These are phyloP conservation scores for Streptanthus diversifolius DNA, from an alignment of 345 rosid species.

Conservation along the genomic window DNA sequence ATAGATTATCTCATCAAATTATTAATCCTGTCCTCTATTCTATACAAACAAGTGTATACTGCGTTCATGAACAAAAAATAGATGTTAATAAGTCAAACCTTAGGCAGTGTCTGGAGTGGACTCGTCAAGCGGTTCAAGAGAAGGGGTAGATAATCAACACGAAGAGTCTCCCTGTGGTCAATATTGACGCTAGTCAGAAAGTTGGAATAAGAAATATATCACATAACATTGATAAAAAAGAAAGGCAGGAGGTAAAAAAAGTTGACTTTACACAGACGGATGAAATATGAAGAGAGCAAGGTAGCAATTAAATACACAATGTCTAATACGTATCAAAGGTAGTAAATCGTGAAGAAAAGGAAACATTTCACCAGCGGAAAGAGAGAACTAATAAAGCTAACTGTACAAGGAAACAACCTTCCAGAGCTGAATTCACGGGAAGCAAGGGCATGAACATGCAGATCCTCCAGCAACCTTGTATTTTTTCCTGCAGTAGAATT, in stretches of 20 bases:
- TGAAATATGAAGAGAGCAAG: constrained; percentile 5
- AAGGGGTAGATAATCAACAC: constrained; percentile 68
- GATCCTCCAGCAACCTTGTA: constrained; percentile 82
- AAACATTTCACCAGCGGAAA: constrained; percentile 11
- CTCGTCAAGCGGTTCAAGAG: constrained; percentile 67
- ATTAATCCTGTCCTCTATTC: neutral
- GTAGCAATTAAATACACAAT: neutral
- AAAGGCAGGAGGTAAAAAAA: neutral
- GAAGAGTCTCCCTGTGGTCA: constrained; percentile 64
- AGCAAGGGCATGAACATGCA: constrained; percentile 91
- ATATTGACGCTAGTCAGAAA: constrained; percentile 14
- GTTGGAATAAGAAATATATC: neutral
- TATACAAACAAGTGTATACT: neutral
- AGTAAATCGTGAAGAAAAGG: neutral
- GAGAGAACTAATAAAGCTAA: neutral
- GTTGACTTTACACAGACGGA: constrained; percentile 6
- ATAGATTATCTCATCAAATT: neutral
- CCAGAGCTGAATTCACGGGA: constrained; percentile 79
- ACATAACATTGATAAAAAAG: neutral
- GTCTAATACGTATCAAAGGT: neutral
- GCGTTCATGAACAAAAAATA: neutral
- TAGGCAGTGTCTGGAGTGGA: constrained; percentile 73
- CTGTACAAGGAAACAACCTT: constrained; percentile 48
- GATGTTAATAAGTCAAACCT: constrained; percentile 67
- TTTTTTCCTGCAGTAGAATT: constrained; percentile 84